These are phyloP conservation scores for Inonotus obliquus DNA, from an alignment of 1,284 basidiomycete species.

Conservation along the genomic window DNA sequence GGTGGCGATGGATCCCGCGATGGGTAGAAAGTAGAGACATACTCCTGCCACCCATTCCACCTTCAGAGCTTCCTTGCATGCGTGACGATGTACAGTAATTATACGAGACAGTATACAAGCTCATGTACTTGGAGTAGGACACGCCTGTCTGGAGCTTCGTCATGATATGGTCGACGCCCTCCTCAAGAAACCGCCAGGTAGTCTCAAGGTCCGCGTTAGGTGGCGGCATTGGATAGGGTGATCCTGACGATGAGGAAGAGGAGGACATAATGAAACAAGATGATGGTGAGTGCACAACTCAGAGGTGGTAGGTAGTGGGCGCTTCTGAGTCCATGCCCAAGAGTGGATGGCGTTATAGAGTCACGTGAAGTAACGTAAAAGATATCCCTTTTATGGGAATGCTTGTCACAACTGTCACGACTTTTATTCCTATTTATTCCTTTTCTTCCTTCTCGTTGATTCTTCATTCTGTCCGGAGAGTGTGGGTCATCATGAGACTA, in stretches of 20 bases:
- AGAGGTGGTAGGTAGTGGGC: background rate
- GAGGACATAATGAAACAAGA: slow-evolving; percentile 24
- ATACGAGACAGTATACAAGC: slow-evolving; percentile 91
- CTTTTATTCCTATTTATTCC: background rate
- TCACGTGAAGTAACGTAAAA: background rate
- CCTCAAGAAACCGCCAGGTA: slow-evolving; percentile 86
- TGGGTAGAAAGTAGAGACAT: slow-evolving; percentile 28
- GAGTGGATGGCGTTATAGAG: background rate
- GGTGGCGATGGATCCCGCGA: slow-evolving; percentile 13
- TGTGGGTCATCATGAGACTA: background rate
- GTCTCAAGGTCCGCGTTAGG: slow-evolving; percentile 71
- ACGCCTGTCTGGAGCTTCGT: slow-evolving; percentile 84
- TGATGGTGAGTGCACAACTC: slow-evolving; percentile 13
- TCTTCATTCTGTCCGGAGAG: background rate
- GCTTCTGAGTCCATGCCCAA: background rate
- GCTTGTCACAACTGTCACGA: background rate
- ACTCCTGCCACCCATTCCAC: slow-evolving; percentile 57
- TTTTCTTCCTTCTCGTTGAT: background rate
- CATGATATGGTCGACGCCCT: slow-evolving; percentile 93
- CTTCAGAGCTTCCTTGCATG: slow-evolving; percentile 62
- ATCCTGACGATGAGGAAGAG: slow-evolving; percentile 25
- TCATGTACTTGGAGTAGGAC: slow-evolving; percentile 90
- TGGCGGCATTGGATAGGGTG: slow-evolving; percentile 47
- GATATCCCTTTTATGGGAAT: background rate
- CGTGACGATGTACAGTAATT: slow-evolving; percentile 95